phyloP scores from a whole-genome alignment of 306 rosid genomes.

The Psophocarpus tetragonolobus region DNA sequence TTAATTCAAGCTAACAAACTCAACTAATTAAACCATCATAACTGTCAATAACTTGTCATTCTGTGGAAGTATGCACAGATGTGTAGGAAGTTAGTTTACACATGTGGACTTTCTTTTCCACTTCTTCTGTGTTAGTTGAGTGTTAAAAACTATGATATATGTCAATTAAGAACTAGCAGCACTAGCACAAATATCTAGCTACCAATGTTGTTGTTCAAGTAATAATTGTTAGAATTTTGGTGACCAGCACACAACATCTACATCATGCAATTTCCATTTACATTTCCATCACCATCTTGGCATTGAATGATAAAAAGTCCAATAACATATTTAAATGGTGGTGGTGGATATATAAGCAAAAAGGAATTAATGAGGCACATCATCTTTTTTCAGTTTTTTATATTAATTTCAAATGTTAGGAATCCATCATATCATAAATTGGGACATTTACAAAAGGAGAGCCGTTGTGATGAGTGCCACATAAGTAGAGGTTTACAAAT shows the following conservation, averaged over 20 bases:
- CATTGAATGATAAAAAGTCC: neutral
- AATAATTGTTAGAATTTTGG: neutral
- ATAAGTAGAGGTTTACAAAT: constrained; percentile 31
- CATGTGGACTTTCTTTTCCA: too few relatives aligned
- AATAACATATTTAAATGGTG: neutral
- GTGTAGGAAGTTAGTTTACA: too few relatives aligned
- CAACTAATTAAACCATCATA: too few relatives aligned
- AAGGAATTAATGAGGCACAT: neutral
- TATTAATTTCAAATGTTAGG: constrained; percentile 27
- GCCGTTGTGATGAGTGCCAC: neutral
- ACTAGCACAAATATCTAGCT: neutral
- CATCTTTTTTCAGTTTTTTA: too few relatives aligned
- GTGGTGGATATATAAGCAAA: constrained; percentile 5
- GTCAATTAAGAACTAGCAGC: too few relatives aligned
- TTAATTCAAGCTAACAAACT: too few relatives aligned
- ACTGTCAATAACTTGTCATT: too few relatives aligned
- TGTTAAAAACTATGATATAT: too few relatives aligned
- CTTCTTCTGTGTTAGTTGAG: too few relatives aligned
- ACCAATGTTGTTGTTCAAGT: neutral
- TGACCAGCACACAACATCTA: neutral
- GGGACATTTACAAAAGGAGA: neutral
- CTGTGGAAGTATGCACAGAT: too few relatives aligned
- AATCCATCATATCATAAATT: constrained; percentile 36
- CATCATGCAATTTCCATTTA: constrained; percentile 1
- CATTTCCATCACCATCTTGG: neutral